A percentile compares a stretch with the other conserved stretches of the same genome.
These are phyloP conservation scores for Pyronema omphalodes DNA, from an alignment of 495 filamentous ascomycete species.

Conservation along the genomic window DNA sequence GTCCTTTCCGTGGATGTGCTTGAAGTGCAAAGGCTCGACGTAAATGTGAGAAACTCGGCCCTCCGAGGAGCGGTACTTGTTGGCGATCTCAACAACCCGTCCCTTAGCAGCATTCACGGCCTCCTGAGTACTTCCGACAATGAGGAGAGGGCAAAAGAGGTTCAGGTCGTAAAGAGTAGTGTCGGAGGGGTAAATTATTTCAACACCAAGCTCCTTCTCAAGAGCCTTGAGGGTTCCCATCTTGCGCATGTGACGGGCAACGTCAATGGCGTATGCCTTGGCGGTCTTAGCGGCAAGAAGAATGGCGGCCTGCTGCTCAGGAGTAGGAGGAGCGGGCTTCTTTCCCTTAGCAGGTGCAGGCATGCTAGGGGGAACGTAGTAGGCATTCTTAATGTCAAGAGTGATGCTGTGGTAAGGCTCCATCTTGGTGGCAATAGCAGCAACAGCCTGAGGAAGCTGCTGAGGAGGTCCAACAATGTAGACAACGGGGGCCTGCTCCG, in stretches of 20 bases:
- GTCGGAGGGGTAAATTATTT: constrained; percentile 55
- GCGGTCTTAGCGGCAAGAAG: constrained; percentile 29
- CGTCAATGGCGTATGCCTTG: constrained; percentile 56
- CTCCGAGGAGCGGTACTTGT: constrained; percentile 26
- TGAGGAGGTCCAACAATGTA: constrained; percentile 66
- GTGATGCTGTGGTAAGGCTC: constrained; percentile 19
- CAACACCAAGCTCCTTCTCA: constrained; percentile 56
- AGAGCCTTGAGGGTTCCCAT: constrained; percentile 58
- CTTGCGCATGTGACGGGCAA: constrained; percentile 67
- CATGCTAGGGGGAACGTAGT: constrained; percentile 44
- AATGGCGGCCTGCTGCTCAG: background rate
- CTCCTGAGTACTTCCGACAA: constrained; percentile 14
- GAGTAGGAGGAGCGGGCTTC: too few species aligned
- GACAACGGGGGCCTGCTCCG: constrained; percentile 47
- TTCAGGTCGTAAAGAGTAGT: constrained; percentile 22
- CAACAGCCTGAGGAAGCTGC: constrained; percentile 49
- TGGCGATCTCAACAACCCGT: constrained; percentile 12
- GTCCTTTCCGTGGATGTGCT: constrained; percentile 19
- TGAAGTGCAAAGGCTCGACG: constrained; percentile 22
- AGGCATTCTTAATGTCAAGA: constrained; percentile 59
- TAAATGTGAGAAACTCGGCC: constrained; percentile 39
- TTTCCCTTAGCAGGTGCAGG: too few species aligned
- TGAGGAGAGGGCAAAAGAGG: constrained; percentile 10
- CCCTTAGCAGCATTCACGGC: constrained; percentile 25
- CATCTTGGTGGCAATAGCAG: constrained; percentile 38